Percentiles rank a stretch among this genome's conserved stretches.
Conservation (phyloP, 2,329 filamentous ascomycete genomes). For the Claviceps quebecensis region DNA sequence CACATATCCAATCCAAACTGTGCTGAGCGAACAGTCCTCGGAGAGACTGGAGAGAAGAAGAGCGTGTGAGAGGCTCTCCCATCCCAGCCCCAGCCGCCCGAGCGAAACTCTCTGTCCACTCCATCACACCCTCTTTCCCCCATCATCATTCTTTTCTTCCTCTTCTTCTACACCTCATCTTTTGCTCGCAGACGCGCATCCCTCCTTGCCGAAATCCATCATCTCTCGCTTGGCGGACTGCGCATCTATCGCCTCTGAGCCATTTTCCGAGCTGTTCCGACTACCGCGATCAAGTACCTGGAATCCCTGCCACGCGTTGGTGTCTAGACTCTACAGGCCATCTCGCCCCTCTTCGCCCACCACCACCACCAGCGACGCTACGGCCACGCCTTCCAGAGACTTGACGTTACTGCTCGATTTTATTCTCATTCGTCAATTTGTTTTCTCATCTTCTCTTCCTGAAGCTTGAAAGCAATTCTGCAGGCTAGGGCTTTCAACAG, state of each 20-base stretch:
- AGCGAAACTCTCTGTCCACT: conserved; percentile 6
- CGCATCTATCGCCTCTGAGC: conserved; percentile 3
- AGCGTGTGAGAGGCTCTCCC: conserved; percentile 2
- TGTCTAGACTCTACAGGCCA: conserved; percentile 2
- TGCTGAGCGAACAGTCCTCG: background rate
- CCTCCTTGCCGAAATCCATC: background rate
- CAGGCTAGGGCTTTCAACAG: conserved; percentile 14
- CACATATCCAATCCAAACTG: background rate
- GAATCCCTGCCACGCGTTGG: conserved; percentile 7
- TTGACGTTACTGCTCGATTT: conserved; percentile 12
- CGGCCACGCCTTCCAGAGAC: conserved; percentile 19
- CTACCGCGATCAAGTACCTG: conserved; percentile 3
- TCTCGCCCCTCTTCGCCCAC: conserved; percentile 9
- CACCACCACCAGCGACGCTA: conserved; percentile 10
- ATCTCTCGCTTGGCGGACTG: conserved; percentile 1
- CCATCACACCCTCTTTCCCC: conserved; percentile 5
- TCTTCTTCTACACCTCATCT: background rate
- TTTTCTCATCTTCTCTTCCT: background rate
- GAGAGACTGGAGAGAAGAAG: background rate
- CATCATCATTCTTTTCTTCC: conserved; percentile 5
- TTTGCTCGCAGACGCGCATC: conserved; percentile 2
- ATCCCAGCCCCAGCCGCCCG: conserved; percentile 9
- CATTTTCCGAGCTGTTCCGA: conserved; percentile 5
- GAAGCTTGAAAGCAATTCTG: conserved; percentile 1
- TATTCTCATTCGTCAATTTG: background rate